Evolutionary conservation across 2,329 filamentous ascomycete species (phyloP), one percentile per base, ranked within the genome.

Genomic region (Pestalotiopsis sp.): DNA sequence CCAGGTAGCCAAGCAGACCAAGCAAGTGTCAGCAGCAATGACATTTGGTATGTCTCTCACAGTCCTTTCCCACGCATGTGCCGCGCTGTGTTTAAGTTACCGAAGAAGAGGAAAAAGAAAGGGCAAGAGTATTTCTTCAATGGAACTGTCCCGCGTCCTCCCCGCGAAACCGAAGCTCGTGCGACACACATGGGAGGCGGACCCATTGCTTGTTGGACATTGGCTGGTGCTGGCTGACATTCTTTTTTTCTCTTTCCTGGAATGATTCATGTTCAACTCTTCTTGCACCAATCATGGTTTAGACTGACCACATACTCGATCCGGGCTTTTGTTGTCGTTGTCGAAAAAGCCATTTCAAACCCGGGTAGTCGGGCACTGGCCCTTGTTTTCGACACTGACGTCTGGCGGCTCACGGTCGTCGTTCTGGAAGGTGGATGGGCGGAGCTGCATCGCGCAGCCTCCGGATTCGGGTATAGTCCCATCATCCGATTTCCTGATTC

Each of bases 401-500:
- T 27, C 40, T 65, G n/a, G 20, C 45, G 62, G 62, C 40, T 31
- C 31, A 65, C 40, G 62, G 45, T 36, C 40, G n/a, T 23, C 14
- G 12, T 23, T 45, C n/a, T n/a, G 45, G 62, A 56, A 49, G 40
- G 40, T 56, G 40, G 20, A 25, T 36, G n/a, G 36, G 60, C 40
- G 14, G 62, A 23, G 38, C 17, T 65, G 62, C 25, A 4, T 25
- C 25, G 63, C 63, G 57, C 63, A 45, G 41, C 27, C 41, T 45
- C 63, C 63, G 63, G 45, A 66, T 66, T 31, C 31, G 49, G 63
- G 56, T 38, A 60, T 36, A 59, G 23, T 14, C 56, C 65, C 65
- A 66, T 49, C 45, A 27, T 59, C 52, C 31, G 65, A 60, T 66
- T 66, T 66, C 65, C 65, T 59, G 65, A 66, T 66, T 61, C 56